Conservation (phyloP, 1,284 basidiomycete genomes). For the Erythrobasidium hasegawianum region DNA sequence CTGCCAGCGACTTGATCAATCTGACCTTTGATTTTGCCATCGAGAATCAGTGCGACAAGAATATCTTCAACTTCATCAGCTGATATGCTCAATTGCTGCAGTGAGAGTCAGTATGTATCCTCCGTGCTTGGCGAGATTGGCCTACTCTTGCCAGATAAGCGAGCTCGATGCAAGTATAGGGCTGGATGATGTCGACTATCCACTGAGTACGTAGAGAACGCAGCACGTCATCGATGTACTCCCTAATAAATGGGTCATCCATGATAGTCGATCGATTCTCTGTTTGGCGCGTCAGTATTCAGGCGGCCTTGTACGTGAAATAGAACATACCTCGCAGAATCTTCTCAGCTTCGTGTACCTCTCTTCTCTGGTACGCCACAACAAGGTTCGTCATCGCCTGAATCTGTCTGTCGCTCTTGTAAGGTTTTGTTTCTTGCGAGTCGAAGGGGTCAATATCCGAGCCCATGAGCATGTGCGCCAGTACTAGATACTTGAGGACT, state of each 20-base stretch:
- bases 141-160: conserved; percentile 80
- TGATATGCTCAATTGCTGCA: conserved; percentile 85
- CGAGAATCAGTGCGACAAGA: conserved; percentile 86
- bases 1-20: conserved; percentile 94
- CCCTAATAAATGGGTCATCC: conserved; percentile 86
- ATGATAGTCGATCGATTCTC: conserved; percentile 92
- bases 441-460: conserved; percentile 99
- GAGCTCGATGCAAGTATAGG: conserved; percentile 88
- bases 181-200: conserved; percentile 94
- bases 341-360: conserved; percentile 92
- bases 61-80: conserved; percentile 85
- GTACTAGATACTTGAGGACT: conserved; percentile 95
- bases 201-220: conserved; percentile 91
- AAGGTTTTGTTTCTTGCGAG: conserved; percentile 99
- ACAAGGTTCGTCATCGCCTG: conserved; percentile 97
- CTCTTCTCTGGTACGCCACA: conserved; percentile 88
- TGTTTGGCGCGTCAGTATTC: conserved; percentile 46
- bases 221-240: conserved; percentile 91
- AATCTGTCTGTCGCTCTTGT: conserved; percentile 94
- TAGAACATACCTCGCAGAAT: conserved; percentile 69
- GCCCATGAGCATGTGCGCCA: conserved; percentile 97
- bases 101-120: not conserved
- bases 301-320: conserved; percentile 11
- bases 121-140: not conserved
- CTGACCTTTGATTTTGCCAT: conserved; percentile 87